Evolutionary conservation across 805 yeast genomes (phyloP), one percentile per base, ranked within the genome.

Genomic region (Pichia ethanolica): DNA sequence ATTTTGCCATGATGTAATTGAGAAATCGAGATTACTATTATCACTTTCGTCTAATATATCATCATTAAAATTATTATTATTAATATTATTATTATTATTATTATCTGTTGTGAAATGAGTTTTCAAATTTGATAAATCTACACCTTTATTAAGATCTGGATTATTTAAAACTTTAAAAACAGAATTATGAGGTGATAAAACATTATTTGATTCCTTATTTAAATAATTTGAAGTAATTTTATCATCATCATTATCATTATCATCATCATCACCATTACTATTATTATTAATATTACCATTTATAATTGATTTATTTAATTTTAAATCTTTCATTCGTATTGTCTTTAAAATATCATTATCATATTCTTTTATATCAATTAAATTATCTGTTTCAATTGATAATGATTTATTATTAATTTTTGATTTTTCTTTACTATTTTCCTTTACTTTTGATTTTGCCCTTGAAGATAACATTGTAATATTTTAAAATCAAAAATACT

Each of bases 1-100:
- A 14, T 67, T 59, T 48, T 65, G 69, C 70, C 70, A 67, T 26
- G 71, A 66, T 14, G 68, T 63, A 13, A 61, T 53, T 2, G 69
- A 64, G 50, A 66, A 66, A 35, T 65, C 68, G 32, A 47, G 10
- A 36, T 48, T 48, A 26, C 30, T 44, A n/a, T 53, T 54, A 39
- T 58, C 55, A 26, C 42, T 34, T 5, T 39, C n/a, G 30, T 34
- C 30, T 46, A 47, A 33, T 47, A 41, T 35, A 40, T 42, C 34
- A 8, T 12, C 25, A 32, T 30, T 38, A 50, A 40, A 34, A 48
- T 39, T 46, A 37, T 30, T 7, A 14, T 33, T 32, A n/a, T 28
- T 25, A 36, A 26, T 34, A 11, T 28, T 34, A 32, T 36, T 32
- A 26, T 35, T 14, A 35, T 35, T 35, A 5, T 28, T 28, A 39